Conservation (phyloP, 2,329 filamentous ascomycete species). For the Cercospora sp. region DNA sequence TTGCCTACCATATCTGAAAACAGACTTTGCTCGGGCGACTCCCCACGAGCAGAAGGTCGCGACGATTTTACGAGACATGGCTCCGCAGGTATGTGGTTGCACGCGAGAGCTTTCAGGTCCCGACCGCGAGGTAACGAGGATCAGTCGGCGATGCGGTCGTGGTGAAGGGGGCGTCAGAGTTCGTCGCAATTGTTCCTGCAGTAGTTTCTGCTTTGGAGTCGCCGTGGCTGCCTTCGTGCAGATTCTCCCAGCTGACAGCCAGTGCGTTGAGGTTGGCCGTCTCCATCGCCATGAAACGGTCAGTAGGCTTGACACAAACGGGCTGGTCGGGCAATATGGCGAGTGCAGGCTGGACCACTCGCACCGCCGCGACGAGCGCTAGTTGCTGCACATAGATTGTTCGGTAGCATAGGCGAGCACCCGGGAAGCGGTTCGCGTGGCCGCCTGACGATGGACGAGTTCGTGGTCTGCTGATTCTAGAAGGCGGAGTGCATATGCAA, state of each 20-base stretch:
- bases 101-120: background rate
- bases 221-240: background rate
- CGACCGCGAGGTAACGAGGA: background rate
- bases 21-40: conserved; percentile 2
- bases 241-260: background rate
- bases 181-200: background rate
- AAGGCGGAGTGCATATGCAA: background rate
- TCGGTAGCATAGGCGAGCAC: background rate
- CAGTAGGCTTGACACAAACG: background rate
- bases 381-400: conserved; percentile 3
- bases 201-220: background rate
- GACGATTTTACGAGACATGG: background rate
- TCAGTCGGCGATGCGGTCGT: background rate
- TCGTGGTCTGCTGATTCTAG: background rate
- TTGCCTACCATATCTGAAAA: background rate
- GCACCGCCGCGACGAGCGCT: background rate
- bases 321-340: background rate
- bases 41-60: conserved; percentile 4
- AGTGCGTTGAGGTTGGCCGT: background rate
- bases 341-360: background rate
- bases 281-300: background rate
- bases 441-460: background rate
- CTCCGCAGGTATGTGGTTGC: conserved; percentile 1
- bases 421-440: background rate
- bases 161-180: background rate